Base-by-base conservation (phyloP, 768 basidiomycete species). In the Termitomyces sp. region DNA sequence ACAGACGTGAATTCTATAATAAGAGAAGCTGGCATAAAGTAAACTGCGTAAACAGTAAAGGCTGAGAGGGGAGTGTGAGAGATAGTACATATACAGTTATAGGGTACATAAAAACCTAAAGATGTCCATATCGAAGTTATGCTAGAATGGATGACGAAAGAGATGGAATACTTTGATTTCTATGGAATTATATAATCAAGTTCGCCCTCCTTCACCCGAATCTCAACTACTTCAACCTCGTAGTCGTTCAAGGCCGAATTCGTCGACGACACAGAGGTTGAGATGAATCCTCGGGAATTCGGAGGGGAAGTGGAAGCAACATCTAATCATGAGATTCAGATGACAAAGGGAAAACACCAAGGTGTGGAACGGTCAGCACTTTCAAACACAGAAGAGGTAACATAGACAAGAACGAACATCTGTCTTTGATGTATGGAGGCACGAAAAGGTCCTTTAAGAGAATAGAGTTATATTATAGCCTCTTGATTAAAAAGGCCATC, bases 221-320 rank as follows among this genome's bases (percentile, higher is more conserved):
- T 94, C 75, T 92, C 89, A 65, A 90, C 91, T 39, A 93, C 91
- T 71, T 93, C 91, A 60, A 93, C 85, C 68, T 92, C 89, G 63
- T 89, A 91, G 65, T 90, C 88, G 61, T 81, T 83, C 62, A 89
- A 72, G 55, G 82, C 82, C 47, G 85, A 82, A 70, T 83, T 83
- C 50, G 81, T 82, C 53, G 88, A 87, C 13, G 88, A 86, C 41
- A 82, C 81, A 45, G 88, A 88, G 53, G 84, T 83, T 58, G 86
- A 86, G 66, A 86, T 75, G 70, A 86, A 87, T 59, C 85, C 82
- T 55, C 70, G 74, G 20, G 86, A 81, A 67, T 83, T 87, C 31
- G 89, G 88, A 45, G 90, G 89, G 24, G 91, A 93, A 22, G 89
- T 92, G 45, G 90, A 92, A 16, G 89, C 87, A 55, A 91, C 84